Evolutionary conservation across 2,329 filamentous ascomycete species (phyloP).

Genomic region (Aspergillus ruber): DNA sequence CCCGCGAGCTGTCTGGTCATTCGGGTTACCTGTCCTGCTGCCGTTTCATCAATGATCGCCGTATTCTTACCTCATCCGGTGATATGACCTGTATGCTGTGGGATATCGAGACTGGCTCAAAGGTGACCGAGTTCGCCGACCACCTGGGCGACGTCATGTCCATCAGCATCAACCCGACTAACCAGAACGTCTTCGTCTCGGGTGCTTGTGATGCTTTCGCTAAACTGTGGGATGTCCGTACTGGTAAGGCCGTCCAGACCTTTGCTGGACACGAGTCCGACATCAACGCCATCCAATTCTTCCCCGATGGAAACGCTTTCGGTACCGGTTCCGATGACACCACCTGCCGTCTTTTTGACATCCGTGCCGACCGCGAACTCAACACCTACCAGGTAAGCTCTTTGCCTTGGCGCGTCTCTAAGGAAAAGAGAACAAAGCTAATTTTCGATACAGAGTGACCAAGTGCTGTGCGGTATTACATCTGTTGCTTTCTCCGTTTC

Average conservation of each 20-base stretch:
- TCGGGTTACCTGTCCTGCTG: conserved; percentile 98
- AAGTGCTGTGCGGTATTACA: conserved; percentile 95
- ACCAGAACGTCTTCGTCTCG: conserved; percentile 99
- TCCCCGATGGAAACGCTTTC: conserved; percentile 97
- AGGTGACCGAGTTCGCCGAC: conserved; percentile 96
- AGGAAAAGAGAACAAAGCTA: background rate
- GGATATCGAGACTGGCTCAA: conserved; percentile 97
- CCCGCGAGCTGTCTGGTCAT: conserved; percentile 90
- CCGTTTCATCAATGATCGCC: conserved; percentile 96
- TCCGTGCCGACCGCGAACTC: conserved; percentile 80
- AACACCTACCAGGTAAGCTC: conserved; percentile 59
- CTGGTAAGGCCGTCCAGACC: conserved; percentile 96
- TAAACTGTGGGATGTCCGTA: conserved; percentile 97
- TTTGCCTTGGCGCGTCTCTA: background rate
- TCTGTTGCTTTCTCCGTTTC: conserved; percentile 98
- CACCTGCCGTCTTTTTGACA: conserved; percentile 94
- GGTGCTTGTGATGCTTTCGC: conserved; percentile 97
- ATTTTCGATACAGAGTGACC: conserved; percentile 66
- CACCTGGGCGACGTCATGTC: conserved; percentile 99
- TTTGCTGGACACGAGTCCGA: conserved; percentile 98
- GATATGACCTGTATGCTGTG: conserved; percentile 99
- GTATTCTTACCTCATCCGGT: conserved; percentile 93
- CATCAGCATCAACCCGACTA: conserved; percentile 97
- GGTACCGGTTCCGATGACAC: conserved; percentile 97
- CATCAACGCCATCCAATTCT: conserved; percentile 99